Evolutionary conservation across 495 filamentous ascomycete species (phyloP), one percentile per base, ranked within the genome.

Genomic region (Xylaria grammica): DNA sequence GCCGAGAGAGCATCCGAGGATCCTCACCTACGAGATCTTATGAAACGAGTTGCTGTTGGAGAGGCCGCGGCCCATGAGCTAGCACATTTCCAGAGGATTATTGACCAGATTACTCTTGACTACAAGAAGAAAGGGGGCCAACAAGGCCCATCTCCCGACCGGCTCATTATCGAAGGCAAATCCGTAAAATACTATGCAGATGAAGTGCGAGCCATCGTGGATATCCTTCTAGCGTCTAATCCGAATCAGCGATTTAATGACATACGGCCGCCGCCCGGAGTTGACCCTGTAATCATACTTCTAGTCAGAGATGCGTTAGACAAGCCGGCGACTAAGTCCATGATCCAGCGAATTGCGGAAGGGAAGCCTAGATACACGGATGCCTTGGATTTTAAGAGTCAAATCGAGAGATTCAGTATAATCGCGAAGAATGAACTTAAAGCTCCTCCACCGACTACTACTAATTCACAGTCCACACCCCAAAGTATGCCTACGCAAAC

Each of bases 41-140:
- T 99, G 96, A 90, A 92, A 69, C 87, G 94, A 13, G 96, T 99
- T 9, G 96, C 96, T 4, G 88, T 90, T 26, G 95, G 93, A 22
- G 87, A 92, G 62, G 96, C 96, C 2, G 85, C 86, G 2, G 85
- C 86, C 54, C 84, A 89, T 34, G 92, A 98, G 68, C 82, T 99
- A 15, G 89, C 89, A 62, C 85, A 88, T 63, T 99, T 99, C 71
- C 96, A 99, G 73, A 81, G 83, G 51, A 94, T 98, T 58, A 98
- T 99, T 65, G 91, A 97, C 70, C 90, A 93, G 55, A 87, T 99
- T 34, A 94, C 92, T 44, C 83, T 71, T 4, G 80, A 84, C 57
- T 80, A 77, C 63, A 81, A 79, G 65, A 77, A 69, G 22, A 81
- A 78, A 15, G 76, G 79, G 2, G 69, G 62, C 5, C 70, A 74